Evolutionary conservation across 148 eudicot species (phyloP).

Genomic region (Silene latifolia): DNA sequence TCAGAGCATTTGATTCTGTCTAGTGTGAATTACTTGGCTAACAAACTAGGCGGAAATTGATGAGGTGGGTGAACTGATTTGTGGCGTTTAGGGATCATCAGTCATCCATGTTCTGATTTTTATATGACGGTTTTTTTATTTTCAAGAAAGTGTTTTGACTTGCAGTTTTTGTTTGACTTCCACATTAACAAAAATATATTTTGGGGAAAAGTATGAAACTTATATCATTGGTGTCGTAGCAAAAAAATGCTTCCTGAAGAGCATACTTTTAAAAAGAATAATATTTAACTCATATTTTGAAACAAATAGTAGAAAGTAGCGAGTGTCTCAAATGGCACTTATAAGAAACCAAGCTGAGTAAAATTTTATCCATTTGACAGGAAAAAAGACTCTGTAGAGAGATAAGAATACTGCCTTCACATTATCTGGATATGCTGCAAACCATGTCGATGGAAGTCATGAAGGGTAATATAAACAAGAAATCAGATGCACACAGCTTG

Average conservation of each 20-base stretch:
- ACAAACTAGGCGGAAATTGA: not conserved
- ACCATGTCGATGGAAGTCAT: constrained; percentile 61
- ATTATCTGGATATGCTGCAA: constrained; percentile 74
- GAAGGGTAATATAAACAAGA: constrained; percentile 60
- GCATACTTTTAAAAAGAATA: not conserved
- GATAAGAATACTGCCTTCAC: constrained; percentile 79
- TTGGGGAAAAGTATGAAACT: not conserved
- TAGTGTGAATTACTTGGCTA: not conserved
- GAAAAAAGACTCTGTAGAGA: constrained; percentile 78
- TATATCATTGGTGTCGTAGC: too few relatives aligned
- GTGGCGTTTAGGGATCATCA: not conserved
- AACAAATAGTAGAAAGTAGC: not conserved
- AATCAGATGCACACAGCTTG: constrained; percentile 65
- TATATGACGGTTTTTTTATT: too few relatives aligned
- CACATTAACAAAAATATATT: not conserved
- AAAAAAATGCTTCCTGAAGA: not conserved
- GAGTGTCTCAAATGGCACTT: not conserved
- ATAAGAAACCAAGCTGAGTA: not conserved
- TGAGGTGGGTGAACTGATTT: not conserved
- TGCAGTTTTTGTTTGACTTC: not conserved
- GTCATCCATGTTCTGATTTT: not conserved
- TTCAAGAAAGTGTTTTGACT: not conserved
- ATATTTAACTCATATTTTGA: not conserved
- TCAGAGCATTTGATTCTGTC: not conserved
- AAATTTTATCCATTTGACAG: constrained; percentile 31